A percentile compares a stretch with the other conserved stretches of the same genome.
These are phyloP conservation scores for Serendipita sp. DNA, from an alignment of 768 basidiomycete species.

Conservation along the genomic window DNA sequence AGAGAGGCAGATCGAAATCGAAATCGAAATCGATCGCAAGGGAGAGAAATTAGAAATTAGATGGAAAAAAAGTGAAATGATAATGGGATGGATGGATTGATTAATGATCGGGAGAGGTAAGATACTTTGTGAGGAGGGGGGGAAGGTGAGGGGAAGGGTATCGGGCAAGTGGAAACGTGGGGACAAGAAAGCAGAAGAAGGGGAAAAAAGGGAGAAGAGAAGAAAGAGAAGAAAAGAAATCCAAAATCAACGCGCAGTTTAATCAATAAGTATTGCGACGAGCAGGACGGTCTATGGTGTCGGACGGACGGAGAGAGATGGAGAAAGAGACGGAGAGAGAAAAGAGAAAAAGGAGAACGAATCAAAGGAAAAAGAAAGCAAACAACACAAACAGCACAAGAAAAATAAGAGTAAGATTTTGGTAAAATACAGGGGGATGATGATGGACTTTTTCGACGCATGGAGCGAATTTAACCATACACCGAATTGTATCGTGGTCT, in stretches of 20 bases:
- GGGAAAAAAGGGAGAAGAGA: slow-evolving; percentile 6
- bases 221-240: slow-evolving; percentile 17
- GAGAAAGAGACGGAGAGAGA: background rate
- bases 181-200: slow-evolving; percentile 18
- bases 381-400: no score
- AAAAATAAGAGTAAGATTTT: no score
- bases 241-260: slow-evolving; percentile 22
- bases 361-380: background rate
- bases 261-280: slow-evolving; percentile 10
- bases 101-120: slow-evolving; percentile 11
- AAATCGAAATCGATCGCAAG: background rate
- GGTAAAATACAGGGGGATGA: no score
- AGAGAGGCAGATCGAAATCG: no score
- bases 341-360: background rate
- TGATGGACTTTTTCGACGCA: no score
- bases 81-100: slow-evolving; percentile 8
- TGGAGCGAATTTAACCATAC: background rate
- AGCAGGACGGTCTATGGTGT: slow-evolving; percentile 7
- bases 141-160: no score
- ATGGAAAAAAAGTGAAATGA: slow-evolving; percentile 19
- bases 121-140: slow-evolving; percentile 22
- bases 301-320: slow-evolving; percentile 17
- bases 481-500: no score
- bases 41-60: background rate
- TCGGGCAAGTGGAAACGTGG: no score